Evolutionary conservation across 176 grass and related monocot species (phyloP).

Genomic region (Juncus inflexus): DNA sequence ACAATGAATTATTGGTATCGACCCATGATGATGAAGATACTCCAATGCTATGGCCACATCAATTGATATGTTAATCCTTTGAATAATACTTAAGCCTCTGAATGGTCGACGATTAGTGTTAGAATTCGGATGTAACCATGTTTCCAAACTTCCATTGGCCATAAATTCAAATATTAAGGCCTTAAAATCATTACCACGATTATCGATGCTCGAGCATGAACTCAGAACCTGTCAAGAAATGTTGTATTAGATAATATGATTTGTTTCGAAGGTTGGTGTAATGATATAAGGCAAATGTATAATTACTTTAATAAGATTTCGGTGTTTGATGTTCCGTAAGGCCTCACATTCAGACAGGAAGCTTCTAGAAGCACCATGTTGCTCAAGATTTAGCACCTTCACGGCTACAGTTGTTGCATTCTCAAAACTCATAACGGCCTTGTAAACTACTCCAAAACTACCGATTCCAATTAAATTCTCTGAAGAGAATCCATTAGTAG

Average conservation of each 20-base stretch:
- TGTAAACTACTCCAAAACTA: constrained; percentile 41
- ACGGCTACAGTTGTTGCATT: constrained; percentile 31
- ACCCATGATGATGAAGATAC: constrained; percentile 41
- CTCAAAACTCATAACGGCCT: constrained; percentile 27
- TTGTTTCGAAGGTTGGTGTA: too few relatives aligned
- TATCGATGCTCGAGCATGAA: constrained; percentile 46
- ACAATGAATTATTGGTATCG: constrained; percentile 41
- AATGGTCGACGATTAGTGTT: background rate
- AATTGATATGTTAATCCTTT: constrained; percentile 40
- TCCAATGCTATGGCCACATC: constrained; percentile 38
- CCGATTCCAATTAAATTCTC: constrained; percentile 42
- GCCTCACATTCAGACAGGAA: constrained; percentile 54
- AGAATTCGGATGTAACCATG: constrained; percentile 33
- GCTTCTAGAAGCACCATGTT: constrained; percentile 41
- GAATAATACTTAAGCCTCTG: constrained; percentile 13
- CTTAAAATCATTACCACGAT: constrained; percentile 41
- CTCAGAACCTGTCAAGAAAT: constrained; percentile 24
- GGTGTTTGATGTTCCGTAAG: constrained; percentile 42
- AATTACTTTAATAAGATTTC: constrained; percentile 41
- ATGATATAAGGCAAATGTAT: too few relatives aligned
- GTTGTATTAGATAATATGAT: too few relatives aligned
- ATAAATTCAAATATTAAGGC: constrained; percentile 48
- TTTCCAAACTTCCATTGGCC: constrained; percentile 43
- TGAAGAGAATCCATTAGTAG: constrained; percentile 41
- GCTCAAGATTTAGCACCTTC: constrained; percentile 52